phyloP scores from a whole-genome alignment of 805 yeast species.

The Suhomyces sp. region DNA sequence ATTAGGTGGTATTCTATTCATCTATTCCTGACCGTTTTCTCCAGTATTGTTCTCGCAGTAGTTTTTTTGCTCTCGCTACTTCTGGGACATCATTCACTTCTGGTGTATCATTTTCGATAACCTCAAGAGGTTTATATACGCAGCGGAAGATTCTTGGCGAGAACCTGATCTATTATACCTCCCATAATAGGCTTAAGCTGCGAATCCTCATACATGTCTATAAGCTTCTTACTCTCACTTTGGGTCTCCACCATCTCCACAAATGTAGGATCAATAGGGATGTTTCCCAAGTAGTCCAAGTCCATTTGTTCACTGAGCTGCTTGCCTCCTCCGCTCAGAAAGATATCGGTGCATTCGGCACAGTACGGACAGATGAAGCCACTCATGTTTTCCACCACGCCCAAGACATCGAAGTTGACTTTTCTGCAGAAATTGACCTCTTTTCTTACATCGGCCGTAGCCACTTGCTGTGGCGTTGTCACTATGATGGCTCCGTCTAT shows the following conservation, averaged over 20 bases:
- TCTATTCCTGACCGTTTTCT: not conserved
- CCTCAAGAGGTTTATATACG: not conserved
- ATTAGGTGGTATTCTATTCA: not conserved
- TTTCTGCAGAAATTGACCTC: slow-evolving; percentile 90
- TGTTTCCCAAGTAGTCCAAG: slow-evolving; percentile 73
- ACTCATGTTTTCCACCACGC: slow-evolving; percentile 93
- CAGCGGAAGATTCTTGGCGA: slow-evolving; percentile 27
- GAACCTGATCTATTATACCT: slow-evolving; percentile 33
- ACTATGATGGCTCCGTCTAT: slow-evolving; percentile 90
- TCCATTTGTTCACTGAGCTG: slow-evolving; percentile 58
- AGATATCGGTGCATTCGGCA: slow-evolving; percentile 86
- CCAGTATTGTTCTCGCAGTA: no score
- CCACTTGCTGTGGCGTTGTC: slow-evolving; percentile 93
- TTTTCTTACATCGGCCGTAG: slow-evolving; percentile 90
- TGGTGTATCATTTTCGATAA: no score
- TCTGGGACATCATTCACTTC: no score
- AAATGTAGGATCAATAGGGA: slow-evolving; percentile 92
- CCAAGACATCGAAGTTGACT: slow-evolving; percentile 75
- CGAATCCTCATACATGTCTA: slow-evolving; percentile 33
- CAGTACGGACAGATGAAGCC: slow-evolving; percentile 96
- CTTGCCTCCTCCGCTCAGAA: slow-evolving; percentile 90
- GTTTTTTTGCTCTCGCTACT: not conserved
- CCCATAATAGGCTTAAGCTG: slow-evolving; percentile 38
- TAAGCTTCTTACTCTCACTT: slow-evolving; percentile 25
- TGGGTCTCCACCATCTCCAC: slow-evolving; percentile 81